phyloP scores from a whole-genome alignment of 1,284 basidiomycete genomes.

The Ustilago shanxiensis region DNA sequence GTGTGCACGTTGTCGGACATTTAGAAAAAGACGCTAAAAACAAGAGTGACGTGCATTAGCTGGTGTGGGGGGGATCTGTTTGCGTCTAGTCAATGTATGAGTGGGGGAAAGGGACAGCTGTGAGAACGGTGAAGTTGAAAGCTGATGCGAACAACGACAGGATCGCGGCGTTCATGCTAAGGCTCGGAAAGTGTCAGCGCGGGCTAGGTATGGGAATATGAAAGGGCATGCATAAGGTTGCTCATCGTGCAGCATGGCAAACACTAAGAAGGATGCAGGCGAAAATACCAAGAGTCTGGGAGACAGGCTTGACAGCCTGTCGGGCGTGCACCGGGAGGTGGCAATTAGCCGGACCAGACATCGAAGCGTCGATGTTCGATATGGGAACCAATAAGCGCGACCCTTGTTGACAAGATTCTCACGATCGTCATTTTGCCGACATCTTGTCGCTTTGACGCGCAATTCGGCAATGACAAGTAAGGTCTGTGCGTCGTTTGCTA shows the following conservation, averaged over 20 bases:
- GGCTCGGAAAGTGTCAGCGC: background rate
- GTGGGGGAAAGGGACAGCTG: no score
- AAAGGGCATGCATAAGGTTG: background rate
- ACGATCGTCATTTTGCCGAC: no score
- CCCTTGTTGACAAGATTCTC: background rate
- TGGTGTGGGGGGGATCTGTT: background rate
- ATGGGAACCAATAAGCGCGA: background rate
- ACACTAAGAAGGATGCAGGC: background rate
- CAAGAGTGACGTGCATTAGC: background rate
- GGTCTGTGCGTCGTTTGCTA: background rate
- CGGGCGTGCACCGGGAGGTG: background rate
- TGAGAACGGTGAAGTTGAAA: background rate
- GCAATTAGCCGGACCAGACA: background rate
- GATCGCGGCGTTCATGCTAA: background rate
- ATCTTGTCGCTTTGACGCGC: background rate
- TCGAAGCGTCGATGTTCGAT: background rate
- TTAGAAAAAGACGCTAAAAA: background rate
- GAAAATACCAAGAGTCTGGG: background rate
- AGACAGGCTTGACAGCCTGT: background rate
- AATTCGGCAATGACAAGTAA: background rate
- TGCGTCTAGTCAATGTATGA: background rate
- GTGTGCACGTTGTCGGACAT: conserved; percentile 5
- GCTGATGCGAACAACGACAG: background rate
- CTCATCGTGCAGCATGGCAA: background rate
- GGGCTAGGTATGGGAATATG: background rate